Evolutionary conservation across 2,329 filamentous ascomycete genomes (phyloP).

Genomic region (Verruconis gallopava): DNA sequence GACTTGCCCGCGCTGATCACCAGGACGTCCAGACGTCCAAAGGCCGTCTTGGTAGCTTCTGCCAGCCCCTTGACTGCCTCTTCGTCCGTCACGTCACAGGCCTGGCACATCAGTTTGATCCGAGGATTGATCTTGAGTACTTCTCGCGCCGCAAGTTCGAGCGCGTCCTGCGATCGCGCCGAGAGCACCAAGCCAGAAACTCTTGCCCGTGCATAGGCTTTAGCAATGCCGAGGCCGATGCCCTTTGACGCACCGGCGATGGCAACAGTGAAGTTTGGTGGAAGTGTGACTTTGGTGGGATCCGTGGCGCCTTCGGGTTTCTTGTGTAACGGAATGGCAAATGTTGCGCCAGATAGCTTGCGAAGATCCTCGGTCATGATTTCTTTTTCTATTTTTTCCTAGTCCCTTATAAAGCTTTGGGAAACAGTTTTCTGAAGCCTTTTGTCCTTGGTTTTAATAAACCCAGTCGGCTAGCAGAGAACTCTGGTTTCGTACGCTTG

Average conservation of each 20-base stretch:
- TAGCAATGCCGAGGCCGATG: conserved; percentile 5
- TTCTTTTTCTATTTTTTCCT: too few relatives aligned
- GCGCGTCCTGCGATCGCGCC: background rate
- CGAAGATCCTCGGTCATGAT: too few relatives aligned
- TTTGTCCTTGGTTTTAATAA: too few relatives aligned
- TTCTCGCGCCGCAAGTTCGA: conserved; percentile 1
- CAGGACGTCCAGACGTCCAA: conserved; percentile 7
- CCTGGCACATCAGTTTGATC: background rate
- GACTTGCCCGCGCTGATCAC: conserved; percentile 6
- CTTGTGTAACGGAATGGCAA: conserved; percentile 3
- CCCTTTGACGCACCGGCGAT: conserved; percentile 9
- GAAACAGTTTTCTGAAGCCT: too few relatives aligned
- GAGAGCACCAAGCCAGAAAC: conserved; percentile 6
- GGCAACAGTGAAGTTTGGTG: conserved; percentile 6
- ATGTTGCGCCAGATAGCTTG: conserved; percentile 1
- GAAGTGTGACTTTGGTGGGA: conserved; percentile 5
- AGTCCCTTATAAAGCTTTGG: too few relatives aligned
- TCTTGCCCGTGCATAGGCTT: conserved; percentile 5
- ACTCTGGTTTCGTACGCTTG: too few relatives aligned
- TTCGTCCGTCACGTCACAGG: conserved; percentile 3
- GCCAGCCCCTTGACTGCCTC: background rate
- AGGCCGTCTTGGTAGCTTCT: conserved; percentile 3
- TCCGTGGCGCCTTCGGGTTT: conserved; percentile 5
- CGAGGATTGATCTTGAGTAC: conserved; percentile 1
- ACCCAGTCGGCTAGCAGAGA: too few relatives aligned